Percentiles rank a stretch among this genome's conserved stretches.
These are phyloP conservation scores for Aspergillus persii DNA, from an alignment of 2,329 filamentous ascomycete genomes.

Conservation along the genomic window DNA sequence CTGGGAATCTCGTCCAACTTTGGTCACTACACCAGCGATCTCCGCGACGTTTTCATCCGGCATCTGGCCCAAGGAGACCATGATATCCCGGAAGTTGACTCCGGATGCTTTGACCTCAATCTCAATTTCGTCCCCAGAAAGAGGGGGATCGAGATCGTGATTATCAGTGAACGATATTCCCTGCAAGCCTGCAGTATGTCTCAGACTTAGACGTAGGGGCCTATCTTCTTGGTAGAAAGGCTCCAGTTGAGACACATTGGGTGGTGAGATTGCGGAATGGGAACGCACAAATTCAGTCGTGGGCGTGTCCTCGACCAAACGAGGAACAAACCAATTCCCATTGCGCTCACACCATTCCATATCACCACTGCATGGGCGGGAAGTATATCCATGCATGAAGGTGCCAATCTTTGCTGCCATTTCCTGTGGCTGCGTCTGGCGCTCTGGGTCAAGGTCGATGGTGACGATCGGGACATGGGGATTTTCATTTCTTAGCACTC, in stretches of 20 bases:
- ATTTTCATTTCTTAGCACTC: background rate
- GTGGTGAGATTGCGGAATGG: background rate
- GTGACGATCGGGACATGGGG: background rate
- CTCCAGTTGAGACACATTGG: background rate
- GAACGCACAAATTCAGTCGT: background rate
- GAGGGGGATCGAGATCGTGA: background rate
- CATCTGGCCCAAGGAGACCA: slow-evolving; percentile 2
- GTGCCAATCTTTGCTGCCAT: background rate
- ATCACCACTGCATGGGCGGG: background rate
- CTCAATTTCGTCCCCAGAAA: background rate
- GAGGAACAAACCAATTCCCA: background rate
- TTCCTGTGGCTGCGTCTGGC: background rate
- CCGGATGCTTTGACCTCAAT: background rate
- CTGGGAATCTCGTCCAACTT: background rate
- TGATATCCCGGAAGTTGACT: slow-evolving; percentile 6
- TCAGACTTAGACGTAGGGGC: background rate
- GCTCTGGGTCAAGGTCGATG: background rate
- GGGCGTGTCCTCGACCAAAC: background rate
- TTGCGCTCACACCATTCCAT: background rate
- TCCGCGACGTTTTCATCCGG: background rate
- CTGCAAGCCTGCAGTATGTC: background rate
- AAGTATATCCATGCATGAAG: background rate
- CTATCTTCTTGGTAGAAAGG: background rate
- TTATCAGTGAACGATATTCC: background rate
- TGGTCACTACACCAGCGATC: background rate